A percentile compares a stretch with the other conserved stretches of the same genome.
phyloP scores from a whole-genome alignment of 352 stramenopile species.

The Plasmopara viticola region DNA sequence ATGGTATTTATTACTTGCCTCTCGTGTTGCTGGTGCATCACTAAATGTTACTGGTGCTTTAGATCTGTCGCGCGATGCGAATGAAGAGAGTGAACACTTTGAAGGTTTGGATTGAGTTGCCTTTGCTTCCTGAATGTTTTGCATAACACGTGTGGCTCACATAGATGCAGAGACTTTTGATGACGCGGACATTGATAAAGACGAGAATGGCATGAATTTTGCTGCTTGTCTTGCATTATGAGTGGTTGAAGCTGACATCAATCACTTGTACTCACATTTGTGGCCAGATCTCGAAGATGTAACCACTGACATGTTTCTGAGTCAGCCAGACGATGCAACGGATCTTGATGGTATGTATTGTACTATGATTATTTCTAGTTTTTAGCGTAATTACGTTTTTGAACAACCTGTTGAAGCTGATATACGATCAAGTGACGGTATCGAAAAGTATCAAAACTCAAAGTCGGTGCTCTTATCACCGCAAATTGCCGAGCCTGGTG shows the following conservation, averaged over 20 bases:
- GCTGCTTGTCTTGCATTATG: too few relatives aligned
- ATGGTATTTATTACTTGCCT: slow-evolving; percentile 12
- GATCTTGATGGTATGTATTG: slow-evolving; percentile 18
- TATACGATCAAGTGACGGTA: slow-evolving; percentile 10
- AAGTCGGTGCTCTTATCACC: slow-evolving; percentile 9
- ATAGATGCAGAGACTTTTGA: slow-evolving; percentile 7
- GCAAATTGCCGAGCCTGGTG: slow-evolving; percentile 1
- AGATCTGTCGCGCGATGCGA: slow-evolving; percentile 27
- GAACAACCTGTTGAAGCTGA: slow-evolving; percentile 4
- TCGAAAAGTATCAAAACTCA: slow-evolving; percentile 18
- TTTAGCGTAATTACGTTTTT: not conserved
- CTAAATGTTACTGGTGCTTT: slow-evolving; percentile 3
- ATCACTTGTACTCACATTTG: not conserved
- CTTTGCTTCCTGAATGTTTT: not conserved
- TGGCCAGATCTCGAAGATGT: slow-evolving; percentile 8
- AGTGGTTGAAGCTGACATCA: not conserved
- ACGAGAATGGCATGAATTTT: slow-evolving; percentile 6
- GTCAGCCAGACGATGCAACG: slow-evolving; percentile 30
- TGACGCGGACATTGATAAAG: slow-evolving; percentile 12
- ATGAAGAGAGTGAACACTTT: slow-evolving; percentile 15
- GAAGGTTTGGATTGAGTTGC: slow-evolving; percentile 12
- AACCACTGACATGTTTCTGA: slow-evolving; percentile 29
- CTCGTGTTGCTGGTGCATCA: not conserved
- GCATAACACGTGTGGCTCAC: too few relatives aligned
- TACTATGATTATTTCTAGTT: not conserved